Conservation (phyloP, 2,329 filamentous ascomycete genomes). For the Pseudofabraea citricarpa region DNA sequence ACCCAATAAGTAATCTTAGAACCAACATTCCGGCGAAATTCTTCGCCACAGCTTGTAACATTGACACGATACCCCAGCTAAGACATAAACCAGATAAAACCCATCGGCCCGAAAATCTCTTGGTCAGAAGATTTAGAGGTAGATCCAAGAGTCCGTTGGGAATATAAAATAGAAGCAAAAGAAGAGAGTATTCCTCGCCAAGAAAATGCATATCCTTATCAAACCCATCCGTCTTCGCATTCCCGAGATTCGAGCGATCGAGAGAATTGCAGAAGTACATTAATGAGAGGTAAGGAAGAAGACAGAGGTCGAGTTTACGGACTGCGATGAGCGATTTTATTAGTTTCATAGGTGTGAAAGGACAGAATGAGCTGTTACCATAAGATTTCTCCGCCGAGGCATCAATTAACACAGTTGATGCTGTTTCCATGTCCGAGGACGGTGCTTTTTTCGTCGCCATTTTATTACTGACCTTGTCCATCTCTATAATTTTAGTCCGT, state of each 20-base stretch:
- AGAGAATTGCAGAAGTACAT: conserved; percentile 22
- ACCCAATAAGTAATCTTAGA: conserved; percentile 30
- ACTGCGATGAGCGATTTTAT: not conserved
- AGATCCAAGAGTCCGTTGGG: conserved; percentile 40
- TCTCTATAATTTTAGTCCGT: too few species aligned
- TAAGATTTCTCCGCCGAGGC: not conserved
- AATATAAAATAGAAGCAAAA: conserved; percentile 30
- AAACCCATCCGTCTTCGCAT: conserved; percentile 27
- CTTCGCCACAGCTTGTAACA: conserved; percentile 31
- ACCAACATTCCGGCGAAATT: conserved; percentile 29
- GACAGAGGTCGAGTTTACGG: conserved; percentile 17
- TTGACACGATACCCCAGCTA: conserved; percentile 42
- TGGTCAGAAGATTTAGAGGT: conserved; percentile 43
- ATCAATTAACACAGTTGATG: too few species aligned
- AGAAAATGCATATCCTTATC: conserved; percentile 24
- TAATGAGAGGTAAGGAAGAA: conserved; percentile 11
- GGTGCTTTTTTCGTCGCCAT: too few species aligned
- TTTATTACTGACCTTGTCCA: too few species aligned
- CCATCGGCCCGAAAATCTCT: conserved; percentile 37
- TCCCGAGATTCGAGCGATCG: conserved; percentile 25
- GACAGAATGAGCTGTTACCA: not conserved
- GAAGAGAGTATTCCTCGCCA: conserved; percentile 26
- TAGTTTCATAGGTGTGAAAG: not conserved
- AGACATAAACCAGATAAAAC: conserved; percentile 31
- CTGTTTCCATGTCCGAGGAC: too few species aligned